phyloP scores from a whole-genome alignment of 148 eudicot genomes.

The Chenopodium album region DNA sequence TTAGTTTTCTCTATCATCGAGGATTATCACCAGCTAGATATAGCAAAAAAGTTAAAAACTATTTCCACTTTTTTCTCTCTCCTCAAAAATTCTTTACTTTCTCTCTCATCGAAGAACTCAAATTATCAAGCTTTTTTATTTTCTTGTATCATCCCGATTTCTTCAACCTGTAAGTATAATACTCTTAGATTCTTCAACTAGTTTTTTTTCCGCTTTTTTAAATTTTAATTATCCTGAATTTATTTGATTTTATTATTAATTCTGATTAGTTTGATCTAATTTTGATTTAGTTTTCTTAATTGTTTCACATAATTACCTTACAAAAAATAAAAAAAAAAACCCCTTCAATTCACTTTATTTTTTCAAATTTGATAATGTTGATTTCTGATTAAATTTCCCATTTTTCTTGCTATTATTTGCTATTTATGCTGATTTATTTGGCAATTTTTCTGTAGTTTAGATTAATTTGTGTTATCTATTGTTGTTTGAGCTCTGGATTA shows the following conservation, averaged over 20 bases:
- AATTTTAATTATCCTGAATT: not conserved
- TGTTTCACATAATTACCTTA: not conserved
- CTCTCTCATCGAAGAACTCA: slow-evolving; percentile 17
- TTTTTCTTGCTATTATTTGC: not conserved
- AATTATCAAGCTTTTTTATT: not conserved
- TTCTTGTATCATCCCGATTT: slow-evolving; percentile 11
- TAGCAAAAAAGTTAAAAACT: not conserved
- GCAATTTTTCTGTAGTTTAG: not conserved
- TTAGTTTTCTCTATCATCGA: not conserved
- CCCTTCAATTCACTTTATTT: not conserved
- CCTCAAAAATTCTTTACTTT: not conserved
- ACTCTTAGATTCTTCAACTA: not conserved
- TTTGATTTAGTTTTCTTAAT: not conserved
- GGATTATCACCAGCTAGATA: slow-evolving; percentile 18
- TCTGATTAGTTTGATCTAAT: not conserved
- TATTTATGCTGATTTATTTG: not conserved
- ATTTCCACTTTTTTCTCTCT: slow-evolving; percentile 6
- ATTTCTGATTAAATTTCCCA: not conserved
- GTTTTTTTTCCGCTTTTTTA: not conserved
- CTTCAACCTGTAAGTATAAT: slow-evolving; percentile 1
- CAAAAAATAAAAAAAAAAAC: not conserved
- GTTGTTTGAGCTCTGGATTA: not conserved
- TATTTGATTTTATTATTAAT: not conserved
- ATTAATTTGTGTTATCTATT: not conserved
- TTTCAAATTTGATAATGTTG: not conserved